Evolutionary conservation across 352 stramenopile genomes (phyloP).

Genomic region (Pythium aquatile): DNA sequence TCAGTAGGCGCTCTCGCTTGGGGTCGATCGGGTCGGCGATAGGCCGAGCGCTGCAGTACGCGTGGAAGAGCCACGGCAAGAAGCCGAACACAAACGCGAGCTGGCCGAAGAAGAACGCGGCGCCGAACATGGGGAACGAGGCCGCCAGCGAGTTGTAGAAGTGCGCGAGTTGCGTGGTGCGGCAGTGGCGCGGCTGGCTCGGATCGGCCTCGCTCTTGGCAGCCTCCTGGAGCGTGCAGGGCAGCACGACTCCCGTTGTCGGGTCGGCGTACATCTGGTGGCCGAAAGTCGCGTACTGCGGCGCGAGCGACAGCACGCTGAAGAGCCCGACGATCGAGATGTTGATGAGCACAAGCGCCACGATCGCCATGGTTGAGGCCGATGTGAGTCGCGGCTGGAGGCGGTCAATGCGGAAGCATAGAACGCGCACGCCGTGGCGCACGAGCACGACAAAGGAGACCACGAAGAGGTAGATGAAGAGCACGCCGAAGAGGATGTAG

Average conservation of each 20-base stretch:
- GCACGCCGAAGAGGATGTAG: conserved; percentile 76
- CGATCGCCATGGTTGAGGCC: conserved; percentile 71
- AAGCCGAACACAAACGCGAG: conserved; percentile 70
- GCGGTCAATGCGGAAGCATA: conserved; percentile 74
- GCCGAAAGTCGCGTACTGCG: conserved; percentile 84
- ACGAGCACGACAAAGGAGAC: conserved; percentile 73
- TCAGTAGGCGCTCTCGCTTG: conserved; percentile 66
- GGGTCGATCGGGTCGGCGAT: conserved; percentile 56
- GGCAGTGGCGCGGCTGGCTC: conserved; percentile 45
- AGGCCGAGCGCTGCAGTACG: conserved; percentile 67
- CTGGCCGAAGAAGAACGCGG: conserved; percentile 72
- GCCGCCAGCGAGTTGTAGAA: conserved; percentile 81
- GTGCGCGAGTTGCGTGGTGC: conserved; percentile 70
- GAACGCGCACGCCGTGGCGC: conserved; percentile 72
- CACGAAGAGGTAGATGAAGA: conserved; percentile 79
- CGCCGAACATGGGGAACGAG: conserved; percentile 71
- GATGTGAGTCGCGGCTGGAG: conserved; percentile 73
- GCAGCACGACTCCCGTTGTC: conserved; percentile 36
- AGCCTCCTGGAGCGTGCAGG: conserved; percentile 70
- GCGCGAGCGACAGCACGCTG: conserved; percentile 72
- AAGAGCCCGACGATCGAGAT: conserved; percentile 82
- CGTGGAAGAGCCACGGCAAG: conserved; percentile 73
- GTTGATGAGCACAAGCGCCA: conserved; percentile 80
- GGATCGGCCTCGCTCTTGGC: conserved; percentile 37
- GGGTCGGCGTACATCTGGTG: conserved; percentile 67